Evolutionary conservation across 2,329 filamentous ascomycete species (phyloP).

Genomic region (Cladosporium velox): DNA sequence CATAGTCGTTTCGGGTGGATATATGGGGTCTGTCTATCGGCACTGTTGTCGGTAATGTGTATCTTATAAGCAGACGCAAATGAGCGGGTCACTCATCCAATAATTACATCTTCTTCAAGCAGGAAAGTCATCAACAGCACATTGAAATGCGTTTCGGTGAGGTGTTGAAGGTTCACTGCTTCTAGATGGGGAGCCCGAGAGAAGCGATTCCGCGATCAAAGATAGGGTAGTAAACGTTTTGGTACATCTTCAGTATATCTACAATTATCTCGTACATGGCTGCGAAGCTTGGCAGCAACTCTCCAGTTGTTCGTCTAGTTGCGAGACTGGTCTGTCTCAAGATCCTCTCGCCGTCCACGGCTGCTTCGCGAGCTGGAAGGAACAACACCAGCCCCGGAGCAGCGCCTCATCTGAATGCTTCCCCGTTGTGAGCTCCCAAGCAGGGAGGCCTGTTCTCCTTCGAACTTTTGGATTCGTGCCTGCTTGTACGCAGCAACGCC

Average conservation of each 20-base stretch:
- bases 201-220: background rate
- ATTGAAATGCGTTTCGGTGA: background rate
- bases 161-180: background rate
- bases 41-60: background rate
- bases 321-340: background rate
- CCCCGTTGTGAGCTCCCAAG: background rate
- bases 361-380: background rate
- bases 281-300: background rate
- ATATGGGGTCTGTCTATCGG: background rate
- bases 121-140: background rate
- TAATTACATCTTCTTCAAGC: background rate
- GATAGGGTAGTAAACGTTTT: background rate
- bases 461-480: background rate
- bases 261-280: slow-evolving; percentile 20
- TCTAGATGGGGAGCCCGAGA: background rate
- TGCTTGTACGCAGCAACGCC: background rate
- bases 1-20: background rate
- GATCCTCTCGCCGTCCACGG: background rate
- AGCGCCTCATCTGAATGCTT: background rate
- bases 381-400: background rate
- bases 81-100: background rate
- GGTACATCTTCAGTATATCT: slow-evolving; percentile 39
- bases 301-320: background rate
- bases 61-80: background rate
- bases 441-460: background rate